Conservation (phyloP, 129 eudicot genomes). For the Tanacetum coccineum region DNA sequence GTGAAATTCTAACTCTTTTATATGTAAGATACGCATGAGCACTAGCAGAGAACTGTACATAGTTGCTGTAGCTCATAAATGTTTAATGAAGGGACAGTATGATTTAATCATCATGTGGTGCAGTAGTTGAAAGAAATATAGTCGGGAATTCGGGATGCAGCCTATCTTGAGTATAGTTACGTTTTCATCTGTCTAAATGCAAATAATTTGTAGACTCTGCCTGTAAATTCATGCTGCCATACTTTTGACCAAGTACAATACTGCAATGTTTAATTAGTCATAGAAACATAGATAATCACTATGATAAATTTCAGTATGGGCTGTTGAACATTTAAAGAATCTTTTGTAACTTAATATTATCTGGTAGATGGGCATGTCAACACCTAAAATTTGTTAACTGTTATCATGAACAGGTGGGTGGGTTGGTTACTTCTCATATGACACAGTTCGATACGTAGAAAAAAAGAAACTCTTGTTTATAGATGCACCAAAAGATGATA, state of each 20-base stretch:
- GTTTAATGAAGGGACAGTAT: slow-evolving; percentile 9
- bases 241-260: too few species aligned
- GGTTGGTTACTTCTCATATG: slow-evolving; percentile 97
- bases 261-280: too few species aligned
- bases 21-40: slow-evolving; percentile 2
- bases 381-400: slow-evolving; percentile 5
- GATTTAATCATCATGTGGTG: slow-evolving; percentile 6
- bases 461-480: slow-evolving; percentile 68
- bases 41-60: not conserved
- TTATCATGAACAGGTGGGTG: slow-evolving; percentile 70
- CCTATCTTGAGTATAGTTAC: not conserved
- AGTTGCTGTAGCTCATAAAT: slow-evolving; percentile 17
- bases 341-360: not conserved
- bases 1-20: not conserved
- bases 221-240: too few species aligned
- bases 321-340: too few species aligned
- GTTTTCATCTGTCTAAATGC: too few species aligned
- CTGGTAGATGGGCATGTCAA: slow-evolving; percentile 2
- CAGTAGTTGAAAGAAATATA: slow-evolving; percentile 28
- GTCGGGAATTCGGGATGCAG: not conserved
- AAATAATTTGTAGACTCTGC: too few species aligned
- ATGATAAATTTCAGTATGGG: too few species aligned
- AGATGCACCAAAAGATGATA: slow-evolving; percentile 73
- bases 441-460: slow-evolving; percentile 80
- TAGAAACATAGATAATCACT: too few species aligned